A percentile compares a stretch with the other conserved stretches of the same genome.
Evolutionary conservation across 1,284 basidiomycete genomes (phyloP).

Genomic region (Microbotryomycetes sp.): DNA sequence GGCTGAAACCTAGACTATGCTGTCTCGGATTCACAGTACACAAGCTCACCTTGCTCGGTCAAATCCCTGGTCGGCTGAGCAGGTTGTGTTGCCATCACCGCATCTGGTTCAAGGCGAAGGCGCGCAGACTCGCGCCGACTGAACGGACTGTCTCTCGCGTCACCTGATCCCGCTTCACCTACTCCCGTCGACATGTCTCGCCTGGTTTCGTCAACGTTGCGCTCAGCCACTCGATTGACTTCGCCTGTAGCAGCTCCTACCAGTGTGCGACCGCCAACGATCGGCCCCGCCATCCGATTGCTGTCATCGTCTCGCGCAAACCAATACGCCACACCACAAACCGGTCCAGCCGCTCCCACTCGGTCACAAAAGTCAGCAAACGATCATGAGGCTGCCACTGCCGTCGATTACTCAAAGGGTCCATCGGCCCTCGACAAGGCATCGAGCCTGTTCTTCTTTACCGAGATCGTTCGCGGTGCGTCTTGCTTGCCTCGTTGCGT

Average conservation of each 20-base stretch:
- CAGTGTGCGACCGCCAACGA: not conserved
- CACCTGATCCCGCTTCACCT: not conserved
- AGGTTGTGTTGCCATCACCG: not conserved
- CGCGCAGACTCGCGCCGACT: not conserved
- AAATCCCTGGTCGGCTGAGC: slow-evolving; percentile 1
- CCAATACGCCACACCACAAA: slow-evolving; percentile 28
- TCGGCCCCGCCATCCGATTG: slow-evolving; percentile 12
- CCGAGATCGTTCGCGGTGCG: slow-evolving; percentile 90
- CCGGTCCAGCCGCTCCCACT: slow-evolving; percentile 30
- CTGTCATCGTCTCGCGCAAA: slow-evolving; percentile 38
- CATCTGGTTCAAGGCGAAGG: too few relatives aligned
- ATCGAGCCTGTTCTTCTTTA: slow-evolving; percentile 95
- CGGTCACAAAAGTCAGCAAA: not conserved
- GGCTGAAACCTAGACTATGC: too few relatives aligned
- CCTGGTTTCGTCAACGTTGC: not conserved
- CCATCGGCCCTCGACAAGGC: slow-evolving; percentile 87
- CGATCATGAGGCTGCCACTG: slow-evolving; percentile 29
- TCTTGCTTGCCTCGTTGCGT: too few relatives aligned
- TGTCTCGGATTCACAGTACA: too few relatives aligned
- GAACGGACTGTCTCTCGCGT: not conserved
- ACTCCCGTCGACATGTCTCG: slow-evolving; percentile 1
- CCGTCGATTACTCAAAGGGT: slow-evolving; percentile 51
- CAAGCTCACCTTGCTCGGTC: not conserved
- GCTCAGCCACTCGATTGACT: not conserved
- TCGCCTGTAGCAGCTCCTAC: not conserved